These are phyloP conservation scores for Pyronema omphalodes DNA, from an alignment of 495 filamentous ascomycete species.

Conservation along the genomic window DNA sequence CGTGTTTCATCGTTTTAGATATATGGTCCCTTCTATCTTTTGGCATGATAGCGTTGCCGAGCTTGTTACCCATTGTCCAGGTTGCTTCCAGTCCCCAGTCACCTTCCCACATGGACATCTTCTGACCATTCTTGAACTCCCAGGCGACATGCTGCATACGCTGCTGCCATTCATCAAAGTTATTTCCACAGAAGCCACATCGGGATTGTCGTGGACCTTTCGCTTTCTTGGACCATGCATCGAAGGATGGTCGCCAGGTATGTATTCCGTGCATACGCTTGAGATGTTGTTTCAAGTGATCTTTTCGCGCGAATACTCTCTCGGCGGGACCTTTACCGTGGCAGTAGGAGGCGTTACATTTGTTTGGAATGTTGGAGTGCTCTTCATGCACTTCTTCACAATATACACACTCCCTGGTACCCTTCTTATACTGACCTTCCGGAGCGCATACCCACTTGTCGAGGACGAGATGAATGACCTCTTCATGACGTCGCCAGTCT, in stretches of 20 bases:
- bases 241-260: not conserved
- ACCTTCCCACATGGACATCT: slow-evolving; percentile 3
- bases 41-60: not conserved
- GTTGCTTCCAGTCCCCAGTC: slow-evolving; percentile 3
- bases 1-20: not conserved
- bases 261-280: slow-evolving; percentile 2
- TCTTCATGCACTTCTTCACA: slow-evolving; percentile 2
- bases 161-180: slow-evolving; percentile 2
- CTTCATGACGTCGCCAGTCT: slow-evolving; percentile 7
- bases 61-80: not conserved
- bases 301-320: slow-evolving; percentile 3
- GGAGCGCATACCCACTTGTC: slow-evolving; percentile 6
- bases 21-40: slow-evolving; percentile 1
- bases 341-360: slow-evolving; percentile 3
- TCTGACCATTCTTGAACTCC: slow-evolving; percentile 7
- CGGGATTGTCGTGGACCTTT: slow-evolving; percentile 1
- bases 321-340: not conserved
- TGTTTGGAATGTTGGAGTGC: slow-evolving; percentile 1
- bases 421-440: not conserved
- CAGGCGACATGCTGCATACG: slow-evolving; percentile 3
- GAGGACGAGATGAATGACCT: slow-evolving; percentile 1
- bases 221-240: not conserved
- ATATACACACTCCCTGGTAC: slow-evolving; percentile 2
- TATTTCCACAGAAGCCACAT: slow-evolving; percentile 2
- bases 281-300: slow-evolving; percentile 6